Base-by-base conservation (phyloP, 2,329 filamentous ascomycete genomes). In the Botrytis cinerea region DNA sequence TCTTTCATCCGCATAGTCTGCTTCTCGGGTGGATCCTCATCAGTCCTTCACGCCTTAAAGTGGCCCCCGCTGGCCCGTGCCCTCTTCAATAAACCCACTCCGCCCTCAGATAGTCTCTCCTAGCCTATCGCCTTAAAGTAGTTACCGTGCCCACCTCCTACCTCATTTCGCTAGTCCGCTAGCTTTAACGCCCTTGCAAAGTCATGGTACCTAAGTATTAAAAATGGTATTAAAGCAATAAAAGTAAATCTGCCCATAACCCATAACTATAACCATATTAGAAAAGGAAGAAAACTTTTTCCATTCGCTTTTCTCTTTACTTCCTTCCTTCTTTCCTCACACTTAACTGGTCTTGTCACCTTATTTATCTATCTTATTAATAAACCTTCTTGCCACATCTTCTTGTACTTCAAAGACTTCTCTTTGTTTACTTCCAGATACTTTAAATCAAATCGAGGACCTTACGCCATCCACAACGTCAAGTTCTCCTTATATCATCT, bases 381-480 rank as follows among this genome's bases (percentile, higher is more conserved):
- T 68, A 68, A 68, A 22, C 38, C n/a, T 57, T 67, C 46, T 54
- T 72, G 45, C 60, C 48, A 48, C 48, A 48, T 35, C 70, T 66
- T 71, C 70, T 66, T 43, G 38, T 10, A 54, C 32, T 9, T 68
- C 25, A 57, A 69, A 69, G 48, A 35, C 18, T 8, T 68, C 66
- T 57, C 62, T 72, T 72, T 67, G 38, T 69, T 69, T 69, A 59
- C 62, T 45, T 28, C 46, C 46, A n/a, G 8, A 57, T 40, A 57
- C 46, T 54, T n/a, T 67, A 48, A 66, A 51, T 18, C 43, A 61
- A 48, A 14, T n/a, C 48, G 48, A 63, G 70, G 38, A 54, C 46
- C 61, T 77, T 76, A 77, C 77, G 71, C 75, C 74, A 77, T 80
- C 76, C 54, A 51, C 35, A 72, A 72, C 70, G 51, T 75, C 77